These are phyloP conservation scores for Telopea speciosissima DNA, from an alignment of 177 flowering plant species.

Conservation along the genomic window DNA sequence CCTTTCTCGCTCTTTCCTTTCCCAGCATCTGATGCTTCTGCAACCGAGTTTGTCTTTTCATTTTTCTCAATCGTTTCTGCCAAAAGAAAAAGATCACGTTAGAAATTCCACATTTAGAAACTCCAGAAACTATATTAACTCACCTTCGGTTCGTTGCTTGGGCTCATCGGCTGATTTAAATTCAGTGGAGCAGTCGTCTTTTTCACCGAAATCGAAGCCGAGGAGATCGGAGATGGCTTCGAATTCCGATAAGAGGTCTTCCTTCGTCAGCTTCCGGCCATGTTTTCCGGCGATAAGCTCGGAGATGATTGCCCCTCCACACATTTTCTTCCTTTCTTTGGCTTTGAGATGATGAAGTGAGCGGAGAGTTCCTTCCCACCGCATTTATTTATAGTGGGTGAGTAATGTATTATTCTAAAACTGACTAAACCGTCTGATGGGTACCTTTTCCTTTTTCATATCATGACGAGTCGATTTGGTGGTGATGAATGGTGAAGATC, in stretches of 20 bases:
- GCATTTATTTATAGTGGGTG: slow-evolving; percentile 4
- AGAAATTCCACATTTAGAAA: neutral
- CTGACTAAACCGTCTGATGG: slow-evolving; percentile 9
- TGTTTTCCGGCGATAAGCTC: slow-evolving; percentile 20
- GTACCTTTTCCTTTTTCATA: neutral
- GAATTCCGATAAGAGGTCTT: slow-evolving; percentile 47
- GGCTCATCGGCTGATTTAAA: neutral
- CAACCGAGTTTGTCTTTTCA: slow-evolving; percentile 5
- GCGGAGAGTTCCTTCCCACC: neutral
- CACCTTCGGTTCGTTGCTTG: slow-evolving; percentile 9
- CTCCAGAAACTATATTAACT: neutral
- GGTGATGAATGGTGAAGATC: neutral
- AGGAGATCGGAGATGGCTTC: slow-evolving; percentile 37
- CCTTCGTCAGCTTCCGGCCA: slow-evolving; percentile 25
- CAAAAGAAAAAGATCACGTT: neutral
- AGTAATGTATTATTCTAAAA: neutral
- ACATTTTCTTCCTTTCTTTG: slow-evolving; percentile 29
- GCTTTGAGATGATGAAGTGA: neutral
- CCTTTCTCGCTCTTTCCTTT: slow-evolving; percentile 7
- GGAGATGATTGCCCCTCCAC: slow-evolving; percentile 69
- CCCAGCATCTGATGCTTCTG: neutral
- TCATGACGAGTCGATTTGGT: neutral
- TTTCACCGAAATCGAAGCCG: slow-evolving; percentile 18
- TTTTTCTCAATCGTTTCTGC: slow-evolving; percentile 13
- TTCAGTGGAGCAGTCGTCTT: neutral